Evolutionary conservation across 2,329 filamentous ascomycete genomes (phyloP).

Genomic region (Aurifilum marmelostoma): DNA sequence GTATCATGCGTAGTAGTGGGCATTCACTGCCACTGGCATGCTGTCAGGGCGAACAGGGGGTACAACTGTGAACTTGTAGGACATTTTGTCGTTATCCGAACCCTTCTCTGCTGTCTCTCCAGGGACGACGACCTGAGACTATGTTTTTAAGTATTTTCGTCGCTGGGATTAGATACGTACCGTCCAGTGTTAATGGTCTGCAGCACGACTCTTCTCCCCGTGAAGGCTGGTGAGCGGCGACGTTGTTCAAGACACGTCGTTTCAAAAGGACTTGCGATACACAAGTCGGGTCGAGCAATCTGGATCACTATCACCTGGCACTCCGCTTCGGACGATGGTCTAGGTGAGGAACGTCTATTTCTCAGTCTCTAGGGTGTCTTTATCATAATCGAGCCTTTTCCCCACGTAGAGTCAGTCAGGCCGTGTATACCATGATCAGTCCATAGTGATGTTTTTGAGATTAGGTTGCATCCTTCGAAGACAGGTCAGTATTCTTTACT

Average conservation of each 20-base stretch:
- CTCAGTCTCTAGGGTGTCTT: conserved; percentile 22
- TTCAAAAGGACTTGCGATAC: background rate
- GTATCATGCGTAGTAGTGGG: background rate
- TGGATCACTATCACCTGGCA: background rate
- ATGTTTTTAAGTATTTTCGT: conserved; percentile 15
- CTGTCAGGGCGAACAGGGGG: background rate
- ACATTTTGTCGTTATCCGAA: background rate
- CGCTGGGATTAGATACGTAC: conserved; percentile 1
- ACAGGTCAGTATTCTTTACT: background rate
- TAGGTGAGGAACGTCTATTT: conserved; percentile 11
- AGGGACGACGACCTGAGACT: background rate
- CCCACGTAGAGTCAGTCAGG: conserved; percentile 6
- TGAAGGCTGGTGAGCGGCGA: background rate
- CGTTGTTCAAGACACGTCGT: background rate
- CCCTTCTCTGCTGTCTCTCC: background rate
- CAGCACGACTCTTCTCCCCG: background rate
- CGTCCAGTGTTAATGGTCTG: conserved; percentile 10
- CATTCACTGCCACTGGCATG: background rate
- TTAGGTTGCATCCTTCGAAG: background rate
- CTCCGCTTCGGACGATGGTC: background rate
- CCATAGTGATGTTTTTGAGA: background rate
- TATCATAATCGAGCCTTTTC: conserved; percentile 1
- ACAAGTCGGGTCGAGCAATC: background rate
- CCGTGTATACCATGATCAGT: conserved; percentile 13
- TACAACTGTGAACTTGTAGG: background rate